Evolutionary conservation across 495 filamentous ascomycete species (phyloP), one percentile per base, ranked within the genome.

Genomic region (Podospora appendiculata): DNA sequence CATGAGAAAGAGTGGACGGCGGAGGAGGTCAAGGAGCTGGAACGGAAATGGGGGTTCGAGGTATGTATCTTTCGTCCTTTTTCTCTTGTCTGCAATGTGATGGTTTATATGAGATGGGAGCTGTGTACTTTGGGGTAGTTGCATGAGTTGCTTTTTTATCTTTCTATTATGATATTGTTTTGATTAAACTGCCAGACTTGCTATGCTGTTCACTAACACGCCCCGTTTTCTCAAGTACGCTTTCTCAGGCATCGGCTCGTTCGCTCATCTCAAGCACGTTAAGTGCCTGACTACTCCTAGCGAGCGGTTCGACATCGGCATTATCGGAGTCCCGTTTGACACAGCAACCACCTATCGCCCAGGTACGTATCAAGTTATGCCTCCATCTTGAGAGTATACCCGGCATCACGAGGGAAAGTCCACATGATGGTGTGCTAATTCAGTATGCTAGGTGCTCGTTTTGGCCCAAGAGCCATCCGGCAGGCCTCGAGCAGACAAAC

Each of bases 271-370:
- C 14, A 77, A 79, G 51, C 79, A 90, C 54, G 74, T 82, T 48
- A 88, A 85, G 49, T 93, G 88, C 58, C 73, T 93, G 3, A 83
- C 82, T 33, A 78, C 80, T 44, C 86, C 85, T 0, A 69, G 79
- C 38, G 78, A 79, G 55, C 62, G 68, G 25, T 92, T 83, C 57
- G 89, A 94, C 63, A 90, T 94, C 55, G 89, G 76, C 34, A 80
- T 94, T 45, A 80, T 94, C 46, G 89, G 89, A 1, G 88, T 81
- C 1, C 89, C 89, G 0, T 94, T 94, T 60, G 89, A 94, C 64
- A 92, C 88, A 1, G 86, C 88, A 14, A 84, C 88, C 14, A 83
- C 73, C 56, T 92, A 92, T 69, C 72, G 89, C 56, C 89, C 89
- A 47, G 86, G 86, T 82, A 65, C 41, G 11, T 38, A 9, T 10